Conservation (phyloP, 1,284 basidiomycete species). For the Ceratobasidium sp. region DNA sequence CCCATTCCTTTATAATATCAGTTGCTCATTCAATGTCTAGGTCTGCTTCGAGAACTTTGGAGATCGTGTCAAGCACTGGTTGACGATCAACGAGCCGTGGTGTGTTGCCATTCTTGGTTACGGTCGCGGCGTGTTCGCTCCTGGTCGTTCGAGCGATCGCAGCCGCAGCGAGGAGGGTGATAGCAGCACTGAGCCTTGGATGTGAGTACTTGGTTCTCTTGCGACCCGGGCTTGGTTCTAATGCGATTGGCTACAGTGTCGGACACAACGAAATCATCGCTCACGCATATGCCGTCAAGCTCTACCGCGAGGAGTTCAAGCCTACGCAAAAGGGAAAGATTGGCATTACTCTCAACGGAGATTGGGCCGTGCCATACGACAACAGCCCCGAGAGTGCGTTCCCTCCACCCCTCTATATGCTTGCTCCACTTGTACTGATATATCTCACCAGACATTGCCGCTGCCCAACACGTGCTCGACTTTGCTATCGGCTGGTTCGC, state of each 20-base stretch:
- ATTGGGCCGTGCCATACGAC: conserved; percentile 74
- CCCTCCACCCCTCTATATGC: background rate
- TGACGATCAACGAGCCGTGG: conserved; percentile 78
- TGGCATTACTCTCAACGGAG: conserved; percentile 76
- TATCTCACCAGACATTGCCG: conserved; percentile 58
- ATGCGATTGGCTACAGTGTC: conserved; percentile 54
- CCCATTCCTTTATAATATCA: conserved; percentile 5
- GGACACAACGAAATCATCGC: conserved; percentile 72
- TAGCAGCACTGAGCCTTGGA: conserved; percentile 73
- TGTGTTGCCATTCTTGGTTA: conserved; percentile 73
- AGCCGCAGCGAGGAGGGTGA: conserved; percentile 62
- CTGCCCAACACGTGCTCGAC: conserved; percentile 70
- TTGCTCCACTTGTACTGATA: background rate
- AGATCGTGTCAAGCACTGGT: conserved; percentile 77
- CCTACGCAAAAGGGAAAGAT: conserved; percentile 63
- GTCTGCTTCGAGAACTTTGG: conserved; percentile 76
- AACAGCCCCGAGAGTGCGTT: conserved; percentile 65
- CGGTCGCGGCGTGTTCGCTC: conserved; percentile 67
- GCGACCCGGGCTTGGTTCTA: too few relatives aligned
- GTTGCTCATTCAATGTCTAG: conserved; percentile 46
- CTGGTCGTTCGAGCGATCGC: conserved; percentile 70
- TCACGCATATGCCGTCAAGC: conserved; percentile 68
- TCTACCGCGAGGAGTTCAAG: conserved; percentile 69
- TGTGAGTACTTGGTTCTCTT: conserved; percentile 61
- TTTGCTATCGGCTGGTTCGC: conserved; percentile 64